Evolutionary conservation across 768 basidiomycete genomes (phyloP).

Genomic region (Amanita pallidorosea): DNA sequence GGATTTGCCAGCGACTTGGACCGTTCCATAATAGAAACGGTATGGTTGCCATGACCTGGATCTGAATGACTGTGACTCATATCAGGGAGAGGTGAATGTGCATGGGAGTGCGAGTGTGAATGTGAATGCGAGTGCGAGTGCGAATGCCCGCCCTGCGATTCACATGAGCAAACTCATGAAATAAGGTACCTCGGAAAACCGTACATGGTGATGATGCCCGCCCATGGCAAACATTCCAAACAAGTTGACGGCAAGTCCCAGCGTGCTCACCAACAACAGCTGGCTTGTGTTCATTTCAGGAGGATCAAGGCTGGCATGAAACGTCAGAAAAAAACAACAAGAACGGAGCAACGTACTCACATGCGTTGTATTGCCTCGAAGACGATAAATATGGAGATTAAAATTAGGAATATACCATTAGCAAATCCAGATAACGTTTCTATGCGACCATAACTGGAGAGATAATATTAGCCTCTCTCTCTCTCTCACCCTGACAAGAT

Average conservation of each 20-base stretch:
- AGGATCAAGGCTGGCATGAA: slow-evolving; percentile 59
- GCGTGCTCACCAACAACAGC: slow-evolving; percentile 75
- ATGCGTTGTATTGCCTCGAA: slow-evolving; percentile 96
- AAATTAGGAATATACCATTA: slow-evolving; percentile 87
- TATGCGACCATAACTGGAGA: slow-evolving; percentile 77
- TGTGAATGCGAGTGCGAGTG: slow-evolving; percentile 23
- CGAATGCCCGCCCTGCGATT: slow-evolving; percentile 43
- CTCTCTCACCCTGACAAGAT: not conserved
- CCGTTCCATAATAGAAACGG: not conserved
- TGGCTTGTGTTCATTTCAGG: slow-evolving; percentile 98
- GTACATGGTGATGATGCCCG: slow-evolving; percentile 83
- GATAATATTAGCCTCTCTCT: slow-evolving; percentile 1
- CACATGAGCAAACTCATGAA: not conserved
- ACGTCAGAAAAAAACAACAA: not conserved
- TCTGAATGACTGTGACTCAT: not conserved
- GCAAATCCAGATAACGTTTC: slow-evolving; percentile 98
- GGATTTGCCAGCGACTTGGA: not conserved
- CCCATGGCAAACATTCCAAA: slow-evolving; percentile 99
- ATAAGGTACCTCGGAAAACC: slow-evolving; percentile 8
- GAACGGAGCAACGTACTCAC: slow-evolving; percentile 29
- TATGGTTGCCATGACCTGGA: not conserved
- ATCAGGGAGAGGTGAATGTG: not conserved
- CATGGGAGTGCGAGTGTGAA: slow-evolving; percentile 11
- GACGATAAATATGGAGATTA: slow-evolving; percentile 96
- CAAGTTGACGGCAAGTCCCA: slow-evolving; percentile 88